Percentiles rank a stretch among this genome's conserved stretches.
These are phyloP conservation scores for Silene noctiflora DNA, from an alignment of 179 eudicot genomes.

Conservation along the genomic window DNA sequence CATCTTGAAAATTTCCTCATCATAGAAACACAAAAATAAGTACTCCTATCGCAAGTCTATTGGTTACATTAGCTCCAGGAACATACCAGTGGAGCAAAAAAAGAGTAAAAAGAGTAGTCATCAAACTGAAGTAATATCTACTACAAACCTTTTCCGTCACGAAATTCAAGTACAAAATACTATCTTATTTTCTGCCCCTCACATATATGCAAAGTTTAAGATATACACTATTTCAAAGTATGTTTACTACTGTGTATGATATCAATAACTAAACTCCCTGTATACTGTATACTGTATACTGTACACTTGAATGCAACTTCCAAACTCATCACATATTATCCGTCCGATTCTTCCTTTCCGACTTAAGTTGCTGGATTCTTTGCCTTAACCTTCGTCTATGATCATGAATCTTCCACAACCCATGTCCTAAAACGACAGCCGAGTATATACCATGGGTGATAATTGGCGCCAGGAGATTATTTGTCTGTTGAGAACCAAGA, in stretches of 20 bases:
- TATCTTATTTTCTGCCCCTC: not conserved
- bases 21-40: not conserved
- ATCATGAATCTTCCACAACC: conserved; percentile 89
- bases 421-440: conserved; percentile 79
- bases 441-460: conserved; percentile 98
- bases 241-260: not conserved
- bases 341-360: conserved; percentile 36
- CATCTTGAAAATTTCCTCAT: not conserved
- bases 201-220: conserved; percentile 6
- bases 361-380: conserved; percentile 62
- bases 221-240: not conserved
- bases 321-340: conserved; percentile 19
- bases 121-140: not conserved
- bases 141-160: conserved; percentile 12
- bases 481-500: conserved; percentile 43
- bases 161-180: not conserved
- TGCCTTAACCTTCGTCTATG: conserved; percentile 64
- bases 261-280: conserved; percentile 10
- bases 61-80: not conserved
- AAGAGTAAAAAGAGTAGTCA: conserved; percentile 1
- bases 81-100: not conserved
- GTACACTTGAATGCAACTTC: conserved; percentile 17
- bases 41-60: not conserved
- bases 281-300: conserved; percentile 25
- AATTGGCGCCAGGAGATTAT: conserved; percentile 79